phyloP scores from a whole-genome alignment of 23 red algal genomes.

The Gracilaria domingensis region DNA sequence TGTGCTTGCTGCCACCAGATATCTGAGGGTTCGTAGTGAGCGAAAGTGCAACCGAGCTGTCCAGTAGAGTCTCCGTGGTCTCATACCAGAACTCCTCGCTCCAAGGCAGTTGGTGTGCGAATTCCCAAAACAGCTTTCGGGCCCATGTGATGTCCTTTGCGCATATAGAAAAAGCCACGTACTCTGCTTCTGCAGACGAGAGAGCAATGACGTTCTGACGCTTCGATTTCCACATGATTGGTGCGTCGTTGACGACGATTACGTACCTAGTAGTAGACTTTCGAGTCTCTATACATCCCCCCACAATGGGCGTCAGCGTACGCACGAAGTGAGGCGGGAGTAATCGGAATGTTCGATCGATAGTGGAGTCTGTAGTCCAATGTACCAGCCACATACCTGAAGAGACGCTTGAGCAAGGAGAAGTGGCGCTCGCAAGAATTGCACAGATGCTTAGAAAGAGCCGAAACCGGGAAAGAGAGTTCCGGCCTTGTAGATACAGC shows the following conservation, averaged over 20 bases:
- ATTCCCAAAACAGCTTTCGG: neutral
- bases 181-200: conserved; percentile 16
- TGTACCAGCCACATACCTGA: neutral
- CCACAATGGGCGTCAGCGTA: conserved; percentile 2
- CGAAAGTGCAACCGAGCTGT: neutral
- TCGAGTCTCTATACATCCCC: neutral
- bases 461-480: neutral
- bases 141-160: conserved; percentile 19
- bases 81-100: neutral
- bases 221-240: conserved; percentile 37
- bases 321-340: neutral
- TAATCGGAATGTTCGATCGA: neutral
- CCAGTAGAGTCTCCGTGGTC: neutral
- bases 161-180: neutral
- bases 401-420: neutral
- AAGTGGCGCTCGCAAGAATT: neutral
- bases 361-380: neutral
- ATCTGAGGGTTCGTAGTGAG: neutral
- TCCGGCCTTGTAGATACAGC: neutral
- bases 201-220: neutral
- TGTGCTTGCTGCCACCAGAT: no score
- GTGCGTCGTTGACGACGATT: neutral
- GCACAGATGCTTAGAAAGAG: neutral
- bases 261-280: neutral
- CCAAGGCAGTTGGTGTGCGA: neutral